Percentiles rank a stretch among this genome's conserved stretches.
phyloP scores from a whole-genome alignment of 805 yeast species.

The Suhomyces pyralidae region DNA sequence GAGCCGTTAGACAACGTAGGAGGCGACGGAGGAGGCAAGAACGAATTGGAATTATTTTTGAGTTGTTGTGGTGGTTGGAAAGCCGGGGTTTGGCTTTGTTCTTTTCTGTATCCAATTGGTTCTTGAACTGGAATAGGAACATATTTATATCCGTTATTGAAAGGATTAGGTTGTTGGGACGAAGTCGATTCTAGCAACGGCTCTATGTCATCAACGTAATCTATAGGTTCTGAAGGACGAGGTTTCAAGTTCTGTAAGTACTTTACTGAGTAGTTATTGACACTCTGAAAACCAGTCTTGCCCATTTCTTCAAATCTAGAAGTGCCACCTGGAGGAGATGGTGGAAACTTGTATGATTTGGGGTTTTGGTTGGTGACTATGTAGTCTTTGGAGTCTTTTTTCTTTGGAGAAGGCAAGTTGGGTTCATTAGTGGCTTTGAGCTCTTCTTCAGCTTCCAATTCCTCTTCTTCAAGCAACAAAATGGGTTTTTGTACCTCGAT shows the following conservation, averaged over 20 bases:
- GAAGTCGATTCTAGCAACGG: conserved; percentile 19
- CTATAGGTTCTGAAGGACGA: conserved; percentile 7
- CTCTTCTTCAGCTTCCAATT: conserved; percentile 10
- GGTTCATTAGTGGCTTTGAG: neutral
- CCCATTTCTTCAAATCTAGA: conserved; percentile 1
- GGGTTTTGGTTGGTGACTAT: conserved; percentile 47
- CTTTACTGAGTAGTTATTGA: conserved; percentile 38
- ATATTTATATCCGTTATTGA: conserved; percentile 16
- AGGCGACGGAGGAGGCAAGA: conserved; percentile 39
- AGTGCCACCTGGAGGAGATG: conserved; percentile 26
- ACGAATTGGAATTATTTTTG: conserved; percentile 18
- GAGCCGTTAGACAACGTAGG: conserved; percentile 31
- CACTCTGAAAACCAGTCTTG: conserved; percentile 7
- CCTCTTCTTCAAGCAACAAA: conserved; percentile 28
- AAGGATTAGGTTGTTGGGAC: neutral
- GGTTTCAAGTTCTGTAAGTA: conserved; percentile 35
- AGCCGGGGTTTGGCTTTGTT: conserved; percentile 1
- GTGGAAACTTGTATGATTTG: conserved; percentile 57
- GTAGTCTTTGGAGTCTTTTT: conserved; percentile 33
- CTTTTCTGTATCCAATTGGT: conserved; percentile 20
- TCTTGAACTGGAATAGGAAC: conserved; percentile 43
- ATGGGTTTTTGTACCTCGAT: conserved; percentile 22
- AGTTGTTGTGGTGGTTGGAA: conserved; percentile 6
- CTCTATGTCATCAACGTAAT: conserved; percentile 36
- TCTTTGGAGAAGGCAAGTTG: conserved; percentile 7